Conservation (phyloP, 805 yeast genomes). For the Candida manassasensis region DNA sequence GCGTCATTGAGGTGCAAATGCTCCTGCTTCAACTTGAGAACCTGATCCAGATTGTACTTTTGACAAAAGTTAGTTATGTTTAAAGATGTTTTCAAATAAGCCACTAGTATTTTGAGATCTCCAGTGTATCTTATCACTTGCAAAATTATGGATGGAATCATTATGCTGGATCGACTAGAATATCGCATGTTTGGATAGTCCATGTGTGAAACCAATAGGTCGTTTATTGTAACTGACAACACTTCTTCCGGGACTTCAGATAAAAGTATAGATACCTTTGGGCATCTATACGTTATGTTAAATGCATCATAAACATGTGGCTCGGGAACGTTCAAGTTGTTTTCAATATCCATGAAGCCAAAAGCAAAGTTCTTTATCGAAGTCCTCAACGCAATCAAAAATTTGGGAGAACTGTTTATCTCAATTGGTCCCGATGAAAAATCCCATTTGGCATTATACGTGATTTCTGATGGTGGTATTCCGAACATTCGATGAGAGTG, state of each 20-base stretch:
- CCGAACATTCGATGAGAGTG: slow-evolving; percentile 95
- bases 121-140: slow-evolving; percentile 15
- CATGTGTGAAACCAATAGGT: slow-evolving; percentile 42
- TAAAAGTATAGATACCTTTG: slow-evolving; percentile 42
- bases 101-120: slow-evolving; percentile 16
- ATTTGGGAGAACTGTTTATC: slow-evolving; percentile 46
- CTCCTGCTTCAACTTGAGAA: slow-evolving; percentile 46
- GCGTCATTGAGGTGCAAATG: slow-evolving; percentile 73
- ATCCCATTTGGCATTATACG: slow-evolving; percentile 90
- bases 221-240: slow-evolving; percentile 14
- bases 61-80: slow-evolving; percentile 56
- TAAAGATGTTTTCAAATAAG: slow-evolving; percentile 54
- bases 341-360: slow-evolving; percentile 72
- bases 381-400: slow-evolving; percentile 39
- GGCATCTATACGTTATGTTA: slow-evolving; percentile 52
- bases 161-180: slow-evolving; percentile 48
- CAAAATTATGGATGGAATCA: slow-evolving; percentile 44
- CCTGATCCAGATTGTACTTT: slow-evolving; percentile 22
- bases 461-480: slow-evolving; percentile 80
- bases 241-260: not conserved
- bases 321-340: slow-evolving; percentile 55
- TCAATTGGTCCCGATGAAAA: slow-evolving; percentile 58
- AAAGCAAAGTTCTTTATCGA: slow-evolving; percentile 49
- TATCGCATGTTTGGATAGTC: slow-evolving; percentile 71
- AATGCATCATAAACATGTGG: slow-evolving; percentile 67